A percentile compares a stretch with the other conserved stretches of the same genome.
Conservation (phyloP, 192 early-diverging fungal genomes). For the Nowakowskiella sp. region DNA sequence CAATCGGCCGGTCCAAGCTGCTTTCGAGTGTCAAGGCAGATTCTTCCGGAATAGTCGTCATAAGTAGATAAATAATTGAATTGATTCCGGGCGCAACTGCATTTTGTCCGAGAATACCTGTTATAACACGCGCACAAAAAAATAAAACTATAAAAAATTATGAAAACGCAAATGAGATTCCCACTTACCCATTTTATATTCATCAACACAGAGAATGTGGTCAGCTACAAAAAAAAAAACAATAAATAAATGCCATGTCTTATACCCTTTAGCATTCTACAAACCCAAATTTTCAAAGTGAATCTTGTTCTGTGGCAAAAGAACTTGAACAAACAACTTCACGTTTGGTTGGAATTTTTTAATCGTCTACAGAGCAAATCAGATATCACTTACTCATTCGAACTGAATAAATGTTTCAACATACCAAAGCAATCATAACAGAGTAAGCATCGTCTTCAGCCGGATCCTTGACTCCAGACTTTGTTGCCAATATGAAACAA, state of each 20-base stretch:
- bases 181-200: slow-evolving; percentile 50
- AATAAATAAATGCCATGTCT: background rate
- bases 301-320: slow-evolving; percentile 60
- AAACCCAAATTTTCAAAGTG: slow-evolving; percentile 57
- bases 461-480: slow-evolving; percentile 31
- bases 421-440: slow-evolving; percentile 58
- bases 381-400: background rate
- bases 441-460: slow-evolving; percentile 59
- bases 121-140: too few species aligned
- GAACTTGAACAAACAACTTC: slow-evolving; percentile 46
- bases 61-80: slow-evolving; percentile 56
- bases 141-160: background rate
- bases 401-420: background rate
- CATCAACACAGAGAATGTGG: slow-evolving; percentile 63
- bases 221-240: slow-evolving; percentile 32
- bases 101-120: slow-evolving; percentile 53
- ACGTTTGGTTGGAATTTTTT: slow-evolving; percentile 49
- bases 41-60: slow-evolving; percentile 53
- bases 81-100: slow-evolving; percentile 64
- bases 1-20: slow-evolving; percentile 30
- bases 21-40: slow-evolving; percentile 16
- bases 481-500: slow-evolving; percentile 53
- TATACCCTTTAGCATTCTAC: background rate
- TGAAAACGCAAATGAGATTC: background rate
- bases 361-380: slow-evolving; percentile 24